Base-by-base conservation (phyloP, 805 yeast genomes). In the Wickerhamiella qilinensis region DNA sequence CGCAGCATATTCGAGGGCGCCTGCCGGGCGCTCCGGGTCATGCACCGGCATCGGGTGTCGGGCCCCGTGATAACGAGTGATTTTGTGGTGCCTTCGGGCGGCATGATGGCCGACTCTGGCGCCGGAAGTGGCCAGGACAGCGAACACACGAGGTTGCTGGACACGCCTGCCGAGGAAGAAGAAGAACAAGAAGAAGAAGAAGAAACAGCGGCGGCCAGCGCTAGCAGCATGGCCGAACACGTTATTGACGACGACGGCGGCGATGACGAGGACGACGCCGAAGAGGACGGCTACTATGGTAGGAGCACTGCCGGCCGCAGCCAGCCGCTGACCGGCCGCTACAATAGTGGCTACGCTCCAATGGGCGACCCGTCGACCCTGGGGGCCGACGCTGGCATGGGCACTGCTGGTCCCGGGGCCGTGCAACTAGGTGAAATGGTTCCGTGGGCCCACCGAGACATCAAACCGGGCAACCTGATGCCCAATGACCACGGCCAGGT, bases 391-490 rank as follows among this genome's bases (percentile, higher is more conserved):
- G 35, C 33, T 17, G 43, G 52, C 46, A 36, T 44, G 39, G 33
- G 38, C 33, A 28, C 40, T 6, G 46, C 39, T 11, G 43, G 6
- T 47, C 42, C 20, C 39, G 43, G 4, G 15, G 59, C 53, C 2
- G 71, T 78, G 1, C 77, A 74, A 42, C 48, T 76, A 37, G 63
- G 65, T 20, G 78, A 73, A 39, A 59, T 70, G 3, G 62, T 69
- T 3, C 79, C 88, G 3, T 84, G 70, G 55, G 88, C 94, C 0
- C 96, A 86, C 55, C 60, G 85, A 40, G 95, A 86, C 54, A 60
- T 86, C 40, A 86, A 83, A 53, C 95, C 96, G 0, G 93, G 91
- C 2, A 86, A 83, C 52, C 71, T 85, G 15, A 77, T 86, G 86
- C 59, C 85, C 4, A 67, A 81, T 1, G 69, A 74, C 33, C 79